These are phyloP conservation scores for Blepharisma undulans DNA, from an alignment of 169 alveolate genomes.

Conservation along the genomic window DNA sequence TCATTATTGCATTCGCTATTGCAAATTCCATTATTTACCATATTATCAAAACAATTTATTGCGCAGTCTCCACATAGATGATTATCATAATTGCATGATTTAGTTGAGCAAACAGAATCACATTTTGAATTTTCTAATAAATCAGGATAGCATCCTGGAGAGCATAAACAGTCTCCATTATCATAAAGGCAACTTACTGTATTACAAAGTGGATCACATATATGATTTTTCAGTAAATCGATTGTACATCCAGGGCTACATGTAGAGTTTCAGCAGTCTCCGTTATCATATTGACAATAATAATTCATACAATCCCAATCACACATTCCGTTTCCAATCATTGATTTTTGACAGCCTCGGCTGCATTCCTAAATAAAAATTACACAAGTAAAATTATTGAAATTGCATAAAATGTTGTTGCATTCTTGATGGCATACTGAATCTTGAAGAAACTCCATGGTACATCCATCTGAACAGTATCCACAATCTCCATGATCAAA, in stretches of 20 bases:
- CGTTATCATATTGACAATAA: background rate
- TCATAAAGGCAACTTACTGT: background rate
- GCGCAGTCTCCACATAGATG: background rate
- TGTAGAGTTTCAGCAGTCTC: background rate
- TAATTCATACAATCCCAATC: background rate
- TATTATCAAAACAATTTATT: background rate
- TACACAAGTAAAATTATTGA: background rate
- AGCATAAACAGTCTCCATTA: background rate
- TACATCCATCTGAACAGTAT: background rate
- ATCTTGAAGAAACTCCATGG: background rate
- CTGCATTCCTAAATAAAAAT: background rate
- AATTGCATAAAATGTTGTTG: background rate
- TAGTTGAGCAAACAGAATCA: background rate
- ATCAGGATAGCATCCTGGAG: background rate
- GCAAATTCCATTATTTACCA: background rate
- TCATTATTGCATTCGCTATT: background rate
- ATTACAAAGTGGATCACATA: background rate
- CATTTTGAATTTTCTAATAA: background rate
- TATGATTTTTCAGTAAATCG: background rate
- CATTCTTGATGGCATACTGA: background rate
- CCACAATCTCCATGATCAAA: conserved; percentile 23
- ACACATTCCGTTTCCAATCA: background rate
- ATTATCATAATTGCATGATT: background rate
- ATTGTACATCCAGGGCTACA: background rate
- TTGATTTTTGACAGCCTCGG: background rate